Base-by-base conservation (phyloP, 148 eudicot species). In the Spergularia bocconei region DNA sequence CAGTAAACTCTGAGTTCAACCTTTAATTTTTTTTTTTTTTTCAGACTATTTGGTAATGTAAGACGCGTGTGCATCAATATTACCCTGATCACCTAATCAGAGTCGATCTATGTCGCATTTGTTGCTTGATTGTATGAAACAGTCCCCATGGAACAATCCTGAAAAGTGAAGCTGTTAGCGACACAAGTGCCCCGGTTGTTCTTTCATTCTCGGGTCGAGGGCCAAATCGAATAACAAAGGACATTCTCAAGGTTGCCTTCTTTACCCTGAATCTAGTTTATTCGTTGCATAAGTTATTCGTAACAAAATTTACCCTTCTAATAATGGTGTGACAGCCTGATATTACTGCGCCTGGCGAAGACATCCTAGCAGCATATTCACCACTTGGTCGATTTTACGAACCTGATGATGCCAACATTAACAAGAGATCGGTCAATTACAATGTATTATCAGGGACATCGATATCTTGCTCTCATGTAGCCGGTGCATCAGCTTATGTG, bases 391-490 rank as follows among this genome's bases (percentile, higher is more conserved):
- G n/a, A n/a, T n/a, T n/a, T n/a, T n/a, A n/a, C n/a, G n/a, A n/a
- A n/a, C n/a, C n/a, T n/a, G n/a, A n/a, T n/a, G n/a, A n/a, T n/a
- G n/a, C n/a, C n/a, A n/a, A n/a, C n/a, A n/a, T n/a, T n/a, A n/a
- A 88, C 74, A 64, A 55, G 11, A 79, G 86, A 59, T 55, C 80
- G 1, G 80, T 80, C 0, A 75, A 44, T 0, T 90, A 59, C 76
- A 80, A 16, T 14, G 38, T 90, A 0, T 3, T 84, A 20, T 84
- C 90, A 0, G 90, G 94, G 13, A 88, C 91, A 16, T 88, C 91
- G 2, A 83, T 88, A 87, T 47, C 91, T 20, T 88, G 90, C 61
- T 91, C 94, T 50, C 94, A 90, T 72, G 91, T 72, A 41, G 69
- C 91, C 1, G 90, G 87, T 13, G 87, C 81, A 7, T 88, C 82